Conservation (phyloP, 495 filamentous ascomycete species). For the Poronia punctata region DNA sequence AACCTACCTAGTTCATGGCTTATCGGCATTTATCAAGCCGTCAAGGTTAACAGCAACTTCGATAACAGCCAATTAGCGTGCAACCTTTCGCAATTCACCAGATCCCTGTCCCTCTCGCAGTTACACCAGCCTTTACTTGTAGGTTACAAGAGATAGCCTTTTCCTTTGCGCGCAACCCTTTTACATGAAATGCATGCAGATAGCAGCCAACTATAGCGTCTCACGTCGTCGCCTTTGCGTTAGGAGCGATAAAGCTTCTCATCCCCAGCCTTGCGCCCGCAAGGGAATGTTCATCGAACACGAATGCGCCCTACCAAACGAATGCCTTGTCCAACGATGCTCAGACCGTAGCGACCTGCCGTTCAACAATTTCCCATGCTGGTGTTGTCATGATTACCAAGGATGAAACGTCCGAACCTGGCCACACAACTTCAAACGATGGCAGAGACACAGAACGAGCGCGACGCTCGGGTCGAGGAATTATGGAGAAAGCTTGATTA, state of each 20-base stretch:
- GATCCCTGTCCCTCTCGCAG: conserved; percentile 15
- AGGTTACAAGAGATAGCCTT: conserved; percentile 17
- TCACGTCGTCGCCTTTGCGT: not conserved
- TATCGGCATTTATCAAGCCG: conserved; percentile 8
- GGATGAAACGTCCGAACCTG: conserved; percentile 38
- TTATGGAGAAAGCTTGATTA: conserved; percentile 79
- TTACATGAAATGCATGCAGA: conserved; percentile 6
- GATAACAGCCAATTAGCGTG: conserved; percentile 19
- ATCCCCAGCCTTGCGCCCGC: not conserved
- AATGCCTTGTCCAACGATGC: conserved; percentile 22
- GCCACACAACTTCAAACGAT: conserved; percentile 36
- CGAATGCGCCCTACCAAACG: conserved; percentile 5
- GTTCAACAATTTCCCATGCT: conserved; percentile 12
- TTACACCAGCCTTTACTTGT: too few relatives aligned
- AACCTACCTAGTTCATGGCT: not conserved
- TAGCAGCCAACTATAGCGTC: conserved; percentile 12
- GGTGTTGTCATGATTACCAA: conserved; percentile 28
- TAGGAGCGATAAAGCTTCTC: too few relatives aligned
- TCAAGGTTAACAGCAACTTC: not conserved
- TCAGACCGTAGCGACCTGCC: conserved; percentile 23
- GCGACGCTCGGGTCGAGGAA: conserved; percentile 67
- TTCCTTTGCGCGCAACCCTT: conserved; percentile 21
- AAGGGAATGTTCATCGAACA: conserved; percentile 16
- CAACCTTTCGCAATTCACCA: conserved; percentile 13
- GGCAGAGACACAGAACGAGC: conserved; percentile 61